Evolutionary conservation across 2,329 filamentous ascomycete species (phyloP).

Genomic region (Didymella glomerata): DNA sequence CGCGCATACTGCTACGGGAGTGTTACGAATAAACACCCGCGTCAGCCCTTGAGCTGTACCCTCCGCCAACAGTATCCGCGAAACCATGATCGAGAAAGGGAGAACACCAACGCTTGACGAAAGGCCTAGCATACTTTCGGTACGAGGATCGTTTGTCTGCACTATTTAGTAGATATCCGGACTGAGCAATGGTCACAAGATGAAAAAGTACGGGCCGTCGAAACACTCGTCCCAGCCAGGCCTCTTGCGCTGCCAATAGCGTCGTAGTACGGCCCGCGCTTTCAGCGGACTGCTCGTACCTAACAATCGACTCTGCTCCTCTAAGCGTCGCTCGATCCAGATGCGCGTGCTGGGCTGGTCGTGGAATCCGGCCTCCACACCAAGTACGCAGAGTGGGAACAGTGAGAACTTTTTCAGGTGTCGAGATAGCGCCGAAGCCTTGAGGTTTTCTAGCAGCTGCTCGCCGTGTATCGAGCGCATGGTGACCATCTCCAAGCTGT

Average conservation of each 20-base stretch:
- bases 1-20: neutral
- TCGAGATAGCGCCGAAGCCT: conserved; percentile 14
- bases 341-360: conserved; percentile 20
- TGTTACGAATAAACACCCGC: neutral
- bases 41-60: neutral
- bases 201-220: conserved; percentile 34
- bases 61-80: neutral
- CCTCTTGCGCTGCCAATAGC: conserved; percentile 36
- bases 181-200: conserved; percentile 23
- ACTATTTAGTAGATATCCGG: conserved; percentile 6
- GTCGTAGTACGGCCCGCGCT: conserved; percentile 30
- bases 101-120: neutral
- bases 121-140: neutral
- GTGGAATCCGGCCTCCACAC: conserved; percentile 38
- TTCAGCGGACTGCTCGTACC: conserved; percentile 38
- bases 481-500: conserved; percentile 25
- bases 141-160: conserved; percentile 15
- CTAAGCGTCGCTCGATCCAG: conserved; percentile 34
- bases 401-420: conserved; percentile 29
- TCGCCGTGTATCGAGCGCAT: conserved; percentile 29
- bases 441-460: conserved; percentile 22
- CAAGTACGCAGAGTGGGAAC: conserved; percentile 41
- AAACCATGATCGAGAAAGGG: neutral
- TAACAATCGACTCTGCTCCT: conserved; percentile 26
- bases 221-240: conserved; percentile 45